Conservation (phyloP, 2,329 filamentous ascomycete genomes). For the Achaetomium macrosporum region DNA sequence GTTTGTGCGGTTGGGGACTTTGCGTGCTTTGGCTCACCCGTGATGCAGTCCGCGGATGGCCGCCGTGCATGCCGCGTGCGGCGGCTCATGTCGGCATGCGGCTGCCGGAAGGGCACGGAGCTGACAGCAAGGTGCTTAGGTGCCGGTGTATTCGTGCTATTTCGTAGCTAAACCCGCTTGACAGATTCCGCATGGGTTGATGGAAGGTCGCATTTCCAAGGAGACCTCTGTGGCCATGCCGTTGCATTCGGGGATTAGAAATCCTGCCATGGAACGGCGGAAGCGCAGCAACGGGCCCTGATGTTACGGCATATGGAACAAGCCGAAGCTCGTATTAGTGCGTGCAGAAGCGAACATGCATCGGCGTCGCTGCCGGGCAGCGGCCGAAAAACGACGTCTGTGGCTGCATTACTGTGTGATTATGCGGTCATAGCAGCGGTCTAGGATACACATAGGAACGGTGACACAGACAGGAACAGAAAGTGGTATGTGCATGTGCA, state of each 20-base stretch:
- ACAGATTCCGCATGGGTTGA: too few relatives aligned
- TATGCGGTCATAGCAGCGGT: slow-evolving; percentile 4
- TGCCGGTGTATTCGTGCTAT: too few relatives aligned
- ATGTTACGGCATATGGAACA: not conserved
- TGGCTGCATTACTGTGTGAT: not conserved
- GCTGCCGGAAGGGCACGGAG: not conserved
- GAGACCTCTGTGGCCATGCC: slow-evolving; percentile 1
- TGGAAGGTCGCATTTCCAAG: slow-evolving; percentile 10
- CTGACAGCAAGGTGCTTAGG: not conserved
- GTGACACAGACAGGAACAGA: slow-evolving; percentile 19
- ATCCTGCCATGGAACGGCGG: not conserved
- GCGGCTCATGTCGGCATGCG: not conserved
- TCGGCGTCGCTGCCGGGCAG: not conserved
- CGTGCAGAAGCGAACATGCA: slow-evolving; percentile 4
- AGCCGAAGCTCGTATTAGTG: slow-evolving; percentile 2
- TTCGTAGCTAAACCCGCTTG: not conserved
- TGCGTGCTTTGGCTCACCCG: slow-evolving; percentile 17
- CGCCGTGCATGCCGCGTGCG: not conserved
- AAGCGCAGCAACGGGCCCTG: not conserved
- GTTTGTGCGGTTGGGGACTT: not conserved
- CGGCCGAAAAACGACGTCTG: not conserved
- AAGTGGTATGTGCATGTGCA: slow-evolving; percentile 17
- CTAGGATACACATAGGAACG: not conserved
- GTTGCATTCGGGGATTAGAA: slow-evolving; percentile 9
- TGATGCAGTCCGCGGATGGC: slow-evolving; percentile 10